Conservation (phyloP, 2,329 filamentous ascomycete genomes). For the Biscogniauxia sp. region DNA sequence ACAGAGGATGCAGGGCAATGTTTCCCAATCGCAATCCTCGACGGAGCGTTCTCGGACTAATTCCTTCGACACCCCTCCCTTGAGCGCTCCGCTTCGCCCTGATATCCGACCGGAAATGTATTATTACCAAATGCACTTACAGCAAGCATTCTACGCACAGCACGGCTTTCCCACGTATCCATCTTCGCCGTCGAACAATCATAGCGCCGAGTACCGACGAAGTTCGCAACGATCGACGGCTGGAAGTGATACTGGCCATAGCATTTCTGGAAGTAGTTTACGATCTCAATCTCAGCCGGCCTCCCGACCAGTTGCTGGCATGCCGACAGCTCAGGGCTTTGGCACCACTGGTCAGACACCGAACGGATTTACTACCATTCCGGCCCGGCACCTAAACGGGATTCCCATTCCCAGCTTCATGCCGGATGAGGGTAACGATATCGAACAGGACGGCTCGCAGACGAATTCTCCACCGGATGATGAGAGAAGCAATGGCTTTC, state of each 20-base stretch:
- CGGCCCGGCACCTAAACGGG: constrained; percentile 46
- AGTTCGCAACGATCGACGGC: constrained; percentile 54
- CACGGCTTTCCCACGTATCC: constrained; percentile 53
- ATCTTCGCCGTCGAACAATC: constrained; percentile 50
- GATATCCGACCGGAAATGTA: constrained; percentile 58
- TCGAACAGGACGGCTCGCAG: constrained; percentile 43
- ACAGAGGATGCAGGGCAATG: constrained; percentile 40
- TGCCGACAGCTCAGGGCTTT: constrained; percentile 31
- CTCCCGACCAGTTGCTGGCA: constrained; percentile 41
- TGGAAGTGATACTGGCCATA: constrained; percentile 46
- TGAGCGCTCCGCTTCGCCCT: constrained; percentile 55
- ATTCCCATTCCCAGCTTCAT: constrained; percentile 54
- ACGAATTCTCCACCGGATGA: constrained; percentile 49
- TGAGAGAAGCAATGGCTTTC: constrained; percentile 43
- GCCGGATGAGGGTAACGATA: constrained; percentile 48
- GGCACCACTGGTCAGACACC: constrained; percentile 34
- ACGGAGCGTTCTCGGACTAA: constrained; percentile 57
- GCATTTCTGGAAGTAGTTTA: constrained; percentile 52
- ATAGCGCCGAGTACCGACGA: constrained; percentile 53
- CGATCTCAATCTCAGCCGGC: constrained; percentile 68
- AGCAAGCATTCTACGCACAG: constrained; percentile 46
- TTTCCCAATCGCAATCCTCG: constrained; percentile 36
- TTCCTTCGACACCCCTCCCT: constrained; percentile 60
- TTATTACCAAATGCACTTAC: constrained; percentile 45
- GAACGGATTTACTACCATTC: constrained; percentile 35